Percentiles rank a stretch among this genome's conserved stretches.
Conservation (phyloP, 192 early-diverging fungal species). For the Geranomyces michiganensis region DNA sequence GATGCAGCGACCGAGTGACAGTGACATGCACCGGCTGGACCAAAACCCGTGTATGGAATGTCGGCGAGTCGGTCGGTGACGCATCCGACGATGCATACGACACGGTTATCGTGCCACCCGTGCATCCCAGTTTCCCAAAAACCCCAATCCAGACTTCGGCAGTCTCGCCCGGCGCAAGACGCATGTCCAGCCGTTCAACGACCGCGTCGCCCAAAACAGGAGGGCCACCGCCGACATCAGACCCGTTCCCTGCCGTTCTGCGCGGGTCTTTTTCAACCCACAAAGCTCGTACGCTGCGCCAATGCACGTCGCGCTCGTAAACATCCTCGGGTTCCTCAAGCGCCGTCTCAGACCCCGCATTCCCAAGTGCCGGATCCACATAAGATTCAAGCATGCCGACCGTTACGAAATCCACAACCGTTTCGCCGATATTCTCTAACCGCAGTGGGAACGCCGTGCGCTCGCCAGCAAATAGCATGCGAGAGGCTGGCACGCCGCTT, state of each 20-base stretch:
- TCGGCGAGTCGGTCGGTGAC: conserved; percentile 12
- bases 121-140: conserved; percentile 73
- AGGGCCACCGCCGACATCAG: not conserved
- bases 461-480: conserved; percentile 84
- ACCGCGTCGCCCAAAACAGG: conserved; percentile 28
- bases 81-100: conserved; percentile 5
- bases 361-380: not conserved
- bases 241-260: conserved; percentile 25
- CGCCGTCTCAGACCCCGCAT: conserved; percentile 43
- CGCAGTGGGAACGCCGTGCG: conserved; percentile 62
- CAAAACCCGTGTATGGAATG: conserved; percentile 70
- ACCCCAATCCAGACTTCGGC: conserved; percentile 62
- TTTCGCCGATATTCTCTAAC: conserved; percentile 76
- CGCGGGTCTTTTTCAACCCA: conserved; percentile 43
- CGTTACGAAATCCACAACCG: conserved; percentile 70
- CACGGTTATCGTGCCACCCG: conserved; percentile 69
- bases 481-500: not conserved
- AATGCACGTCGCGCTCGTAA: conserved; percentile 77
- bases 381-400: conserved; percentile 48
- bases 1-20: conserved; percentile 64
- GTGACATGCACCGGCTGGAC: conserved; percentile 70
- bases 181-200: conserved; percentile 40
- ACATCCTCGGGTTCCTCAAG: conserved; percentile 62
- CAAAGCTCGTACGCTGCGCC: conserved; percentile 52
- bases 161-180: conserved; percentile 55